Base-by-base conservation (phyloP, 768 basidiomycete genomes). In the Fomitopsis serialis region DNA sequence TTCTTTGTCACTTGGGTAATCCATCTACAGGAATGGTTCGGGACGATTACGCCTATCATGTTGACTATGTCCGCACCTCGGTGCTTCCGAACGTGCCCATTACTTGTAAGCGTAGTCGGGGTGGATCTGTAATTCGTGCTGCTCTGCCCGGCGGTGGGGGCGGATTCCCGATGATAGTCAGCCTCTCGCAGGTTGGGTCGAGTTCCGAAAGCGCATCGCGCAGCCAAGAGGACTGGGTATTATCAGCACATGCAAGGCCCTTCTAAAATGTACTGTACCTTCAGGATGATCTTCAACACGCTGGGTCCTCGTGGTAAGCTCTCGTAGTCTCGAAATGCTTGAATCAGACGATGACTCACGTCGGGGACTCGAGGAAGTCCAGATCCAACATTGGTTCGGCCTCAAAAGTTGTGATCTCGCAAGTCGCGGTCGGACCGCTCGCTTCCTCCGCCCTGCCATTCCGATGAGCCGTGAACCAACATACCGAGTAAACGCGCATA, bases 1-100 rank as follows among this genome's bases (percentile, higher is more conserved):
- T 47, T 97, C 93, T 45, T 80, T 78, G 63, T 96, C 93, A 61
- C 91, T 93, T 2, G 93, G 93, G 57, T 95, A 98, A 70, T 99
- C 95, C 85, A 98, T 91, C 92, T 95, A 61, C 27, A 15, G 5
- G 6, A 32, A n/a, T n/a, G n/a, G n/a, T n/a, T 4, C 17, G 37
- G 36, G 17, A 25, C 21, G 27, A 19, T 46, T 19, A 34, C 12
- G 50, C 32, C 15, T 19, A 32, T 13, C 17, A 9, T 24, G 15
- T 12, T 7, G 36, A 12, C 25, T 40, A 17, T 25, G 29, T 6
- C 29, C 44, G 35, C 43, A 89, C 92, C 76, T 96, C 90, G 1
- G 90, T 89, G 56, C 79, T 88, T 4, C 93, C 95, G 66, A 90
- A 90, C 27, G 84, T 80, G 4, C 94, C 92, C 6, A 76, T 78